Percentiles rank a stretch among this genome's conserved stretches.
Evolutionary conservation across 805 yeast genomes (phyloP).

Genomic region (Yamadazyma scolyti): DNA sequence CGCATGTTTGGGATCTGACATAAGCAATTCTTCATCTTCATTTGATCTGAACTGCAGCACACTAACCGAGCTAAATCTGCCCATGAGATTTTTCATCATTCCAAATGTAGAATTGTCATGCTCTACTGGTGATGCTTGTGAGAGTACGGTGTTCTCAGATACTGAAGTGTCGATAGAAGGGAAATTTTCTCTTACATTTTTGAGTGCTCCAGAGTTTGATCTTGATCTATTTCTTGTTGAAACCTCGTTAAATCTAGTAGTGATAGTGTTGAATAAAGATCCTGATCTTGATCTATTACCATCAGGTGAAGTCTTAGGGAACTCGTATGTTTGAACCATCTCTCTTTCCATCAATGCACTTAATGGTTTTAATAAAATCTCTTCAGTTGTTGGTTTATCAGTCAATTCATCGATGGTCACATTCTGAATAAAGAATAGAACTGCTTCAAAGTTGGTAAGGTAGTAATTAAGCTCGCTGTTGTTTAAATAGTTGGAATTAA

Average conservation of each 20-base stretch:
- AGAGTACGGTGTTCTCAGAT: neutral
- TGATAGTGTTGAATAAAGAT: slow-evolving; percentile 34
- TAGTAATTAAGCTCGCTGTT: slow-evolving; percentile 37
- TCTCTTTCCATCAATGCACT: slow-evolving; percentile 29
- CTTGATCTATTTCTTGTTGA: slow-evolving; percentile 26
- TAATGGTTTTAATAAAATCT: slow-evolving; percentile 19
- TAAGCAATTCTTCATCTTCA: slow-evolving; percentile 11
- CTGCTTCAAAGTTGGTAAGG: slow-evolving; percentile 41
- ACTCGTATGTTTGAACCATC: slow-evolving; percentile 21
- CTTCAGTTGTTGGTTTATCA: slow-evolving; percentile 7
- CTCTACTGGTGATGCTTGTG: slow-evolving; percentile 12
- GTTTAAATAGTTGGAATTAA: slow-evolving; percentile 26
- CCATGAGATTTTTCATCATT: slow-evolving; percentile 34
- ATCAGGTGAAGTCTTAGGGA: slow-evolving; percentile 15
- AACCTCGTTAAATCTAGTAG: slow-evolving; percentile 27
- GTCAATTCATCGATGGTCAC: slow-evolving; percentile 29
- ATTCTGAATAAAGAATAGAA: slow-evolving; percentile 32
- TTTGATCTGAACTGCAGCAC: slow-evolving; percentile 18
- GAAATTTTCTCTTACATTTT: slow-evolving; percentile 23
- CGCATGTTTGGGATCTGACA: slow-evolving; percentile 8
- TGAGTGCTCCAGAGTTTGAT: slow-evolving; percentile 18
- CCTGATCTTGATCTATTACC: slow-evolving; percentile 32
- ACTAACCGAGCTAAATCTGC: slow-evolving; percentile 28
- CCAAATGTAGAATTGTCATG: slow-evolving; percentile 18
- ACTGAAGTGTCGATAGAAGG: slow-evolving; percentile 17